Evolutionary conservation across 345 rosid species (phyloP).

Genomic region (Adansonia digitata): DNA sequence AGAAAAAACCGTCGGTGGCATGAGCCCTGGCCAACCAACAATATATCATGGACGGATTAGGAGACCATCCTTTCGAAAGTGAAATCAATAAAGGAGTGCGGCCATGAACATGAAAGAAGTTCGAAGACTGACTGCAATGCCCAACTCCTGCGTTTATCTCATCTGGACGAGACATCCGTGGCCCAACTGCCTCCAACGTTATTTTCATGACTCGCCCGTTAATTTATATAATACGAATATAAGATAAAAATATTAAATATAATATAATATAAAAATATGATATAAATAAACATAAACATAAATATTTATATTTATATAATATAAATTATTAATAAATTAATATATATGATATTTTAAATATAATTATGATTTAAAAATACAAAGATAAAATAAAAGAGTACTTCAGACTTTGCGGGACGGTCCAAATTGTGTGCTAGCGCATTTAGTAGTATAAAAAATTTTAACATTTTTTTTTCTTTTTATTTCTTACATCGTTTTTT

Average conservation of each 20-base stretch:
- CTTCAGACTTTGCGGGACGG: not conserved
- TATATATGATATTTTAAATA: too few relatives aligned
- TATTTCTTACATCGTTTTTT: too few relatives aligned
- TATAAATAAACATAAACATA: too few relatives aligned
- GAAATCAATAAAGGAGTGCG: not conserved
- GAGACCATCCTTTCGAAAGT: slow-evolving; percentile 5
- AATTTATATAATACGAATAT: too few relatives aligned
- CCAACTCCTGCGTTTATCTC: slow-evolving; percentile 14
- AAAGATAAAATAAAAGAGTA: too few relatives aligned
- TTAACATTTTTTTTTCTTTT: too few relatives aligned
- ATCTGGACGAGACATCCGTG: slow-evolving; percentile 26
- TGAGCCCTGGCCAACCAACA: slow-evolving; percentile 37
- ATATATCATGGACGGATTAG: slow-evolving; percentile 13
- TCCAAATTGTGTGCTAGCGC: not conserved
- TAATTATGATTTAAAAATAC: too few relatives aligned
- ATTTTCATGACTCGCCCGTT: too few relatives aligned
- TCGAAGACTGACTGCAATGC: not conserved
- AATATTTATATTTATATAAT: too few relatives aligned
- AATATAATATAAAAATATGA: too few relatives aligned
- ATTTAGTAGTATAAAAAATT: not conserved
- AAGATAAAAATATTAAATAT: slow-evolving; percentile 7
- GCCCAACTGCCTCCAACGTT: slow-evolving; percentile 23
- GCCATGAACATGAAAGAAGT: not conserved
- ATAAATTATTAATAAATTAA: too few relatives aligned
- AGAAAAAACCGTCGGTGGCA: slow-evolving; percentile 28